Conservation (phyloP, 164 flowering plant genomes). For the Cinnamomum micranthum region DNA sequence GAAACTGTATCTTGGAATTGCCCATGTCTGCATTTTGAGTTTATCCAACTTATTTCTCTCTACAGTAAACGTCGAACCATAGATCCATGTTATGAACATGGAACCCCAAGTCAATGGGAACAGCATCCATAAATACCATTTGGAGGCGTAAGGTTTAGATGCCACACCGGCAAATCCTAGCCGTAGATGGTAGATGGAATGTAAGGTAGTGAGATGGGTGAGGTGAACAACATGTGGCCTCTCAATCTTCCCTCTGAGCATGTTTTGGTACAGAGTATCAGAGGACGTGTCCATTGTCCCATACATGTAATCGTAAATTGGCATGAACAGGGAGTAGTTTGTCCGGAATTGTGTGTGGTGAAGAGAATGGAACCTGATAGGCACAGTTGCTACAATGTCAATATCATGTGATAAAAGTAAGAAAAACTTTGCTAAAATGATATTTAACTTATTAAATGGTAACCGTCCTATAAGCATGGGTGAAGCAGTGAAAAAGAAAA, state of each 20-base stretch:
- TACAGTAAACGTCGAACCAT: constrained; percentile 42
- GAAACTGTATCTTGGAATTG: constrained; percentile 48
- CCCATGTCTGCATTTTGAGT: constrained; percentile 65
- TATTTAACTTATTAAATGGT: no score
- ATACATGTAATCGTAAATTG: constrained; percentile 50
- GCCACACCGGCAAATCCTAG: constrained; percentile 62
- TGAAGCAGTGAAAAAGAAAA: no score
- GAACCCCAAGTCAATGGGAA: constrained; percentile 56
- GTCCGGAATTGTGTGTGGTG: constrained; percentile 58
- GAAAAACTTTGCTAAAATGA: no score
- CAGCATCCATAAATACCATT: constrained; percentile 60
- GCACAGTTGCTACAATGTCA: not conserved
- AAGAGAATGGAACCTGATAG: constrained; percentile 44
- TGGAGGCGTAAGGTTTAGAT: constrained; percentile 45
- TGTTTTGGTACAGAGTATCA: constrained; percentile 37
- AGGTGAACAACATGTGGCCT: constrained; percentile 56
- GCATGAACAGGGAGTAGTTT: constrained; percentile 55
- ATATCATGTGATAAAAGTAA: no score
- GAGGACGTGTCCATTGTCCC: constrained; percentile 57
- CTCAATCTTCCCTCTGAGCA: constrained; percentile 37
- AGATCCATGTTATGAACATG: constrained; percentile 40
- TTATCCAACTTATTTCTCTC: constrained; percentile 50
- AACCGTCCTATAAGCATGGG: no score
- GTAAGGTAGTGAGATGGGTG: constrained; percentile 63
- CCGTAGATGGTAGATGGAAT: constrained; percentile 63